Conservation (phyloP, 208 protist genomes). For the Leishmania lainsoni region DNA sequence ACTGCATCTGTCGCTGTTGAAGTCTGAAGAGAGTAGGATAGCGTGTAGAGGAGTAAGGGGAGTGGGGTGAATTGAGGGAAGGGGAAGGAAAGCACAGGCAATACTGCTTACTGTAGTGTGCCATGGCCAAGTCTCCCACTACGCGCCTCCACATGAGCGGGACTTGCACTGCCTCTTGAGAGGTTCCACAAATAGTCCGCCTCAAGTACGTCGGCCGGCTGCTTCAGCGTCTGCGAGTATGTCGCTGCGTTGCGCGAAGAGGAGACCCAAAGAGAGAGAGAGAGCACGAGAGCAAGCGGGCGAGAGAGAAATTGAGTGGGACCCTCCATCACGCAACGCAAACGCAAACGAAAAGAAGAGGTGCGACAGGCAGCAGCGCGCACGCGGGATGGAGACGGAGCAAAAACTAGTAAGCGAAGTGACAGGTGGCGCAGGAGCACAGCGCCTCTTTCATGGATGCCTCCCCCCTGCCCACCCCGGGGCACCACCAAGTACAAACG, state of each 20-base stretch:
- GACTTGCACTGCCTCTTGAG: neutral
- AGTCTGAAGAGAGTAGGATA: neutral
- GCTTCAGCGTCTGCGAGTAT: neutral
- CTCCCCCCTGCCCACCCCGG: no score
- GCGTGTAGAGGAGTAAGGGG: neutral
- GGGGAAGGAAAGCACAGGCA: neutral
- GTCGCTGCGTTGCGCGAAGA: neutral
- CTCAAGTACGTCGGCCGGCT: neutral
- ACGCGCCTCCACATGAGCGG: neutral
- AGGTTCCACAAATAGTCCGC: neutral
- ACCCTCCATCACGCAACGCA: no score
- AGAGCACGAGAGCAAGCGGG: no score
- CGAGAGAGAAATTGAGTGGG: no score
- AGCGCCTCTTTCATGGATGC: no score
- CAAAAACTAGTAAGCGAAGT: no score
- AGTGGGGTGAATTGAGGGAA: neutral
- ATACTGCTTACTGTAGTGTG: neutral
- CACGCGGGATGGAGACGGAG: no score
- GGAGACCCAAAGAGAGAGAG: neutral
- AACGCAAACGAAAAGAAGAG: no score
- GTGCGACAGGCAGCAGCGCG: no score
- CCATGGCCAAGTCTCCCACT: neutral
- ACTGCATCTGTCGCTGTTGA: neutral
- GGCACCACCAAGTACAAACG: no score
- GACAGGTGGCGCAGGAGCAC: no score